A percentile compares a stretch with the other conserved stretches of the same genome.
Evolutionary conservation across 2,329 filamentous ascomycete genomes (phyloP).

Genomic region (Sarocladium oryzae): DNA sequence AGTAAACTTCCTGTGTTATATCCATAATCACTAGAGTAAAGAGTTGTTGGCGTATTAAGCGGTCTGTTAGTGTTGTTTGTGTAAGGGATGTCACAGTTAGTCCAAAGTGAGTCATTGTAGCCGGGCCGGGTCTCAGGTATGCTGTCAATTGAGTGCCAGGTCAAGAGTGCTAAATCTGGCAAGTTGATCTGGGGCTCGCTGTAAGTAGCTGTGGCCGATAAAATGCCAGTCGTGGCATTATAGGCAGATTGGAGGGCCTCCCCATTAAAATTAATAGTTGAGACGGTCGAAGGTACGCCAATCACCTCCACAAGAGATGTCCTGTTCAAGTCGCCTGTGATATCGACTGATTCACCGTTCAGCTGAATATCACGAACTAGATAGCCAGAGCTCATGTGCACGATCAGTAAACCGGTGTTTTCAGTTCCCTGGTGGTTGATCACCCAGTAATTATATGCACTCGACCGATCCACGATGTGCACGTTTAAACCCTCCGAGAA

Average conservation of each 20-base stretch:
- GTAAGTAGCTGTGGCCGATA: no score
- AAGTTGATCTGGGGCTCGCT: constrained; percentile 10
- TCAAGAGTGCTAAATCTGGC: constrained; percentile 23
- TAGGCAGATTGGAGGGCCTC: constrained; percentile 11
- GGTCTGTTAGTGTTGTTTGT: constrained; percentile 19
- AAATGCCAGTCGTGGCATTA: no score
- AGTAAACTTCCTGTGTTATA: constrained; percentile 60
- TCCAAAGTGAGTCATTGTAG: constrained; percentile 36
- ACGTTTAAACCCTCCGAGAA: constrained; percentile 43
- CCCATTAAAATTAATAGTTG: not conserved
- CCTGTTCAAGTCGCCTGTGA: constrained; percentile 17
- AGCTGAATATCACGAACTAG: constrained; percentile 15
- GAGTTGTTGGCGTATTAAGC: constrained; percentile 50
- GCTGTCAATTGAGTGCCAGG: constrained; percentile 15
- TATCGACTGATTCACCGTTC: constrained; percentile 15
- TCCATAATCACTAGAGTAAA: constrained; percentile 64
- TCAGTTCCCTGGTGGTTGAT: constrained; percentile 11
- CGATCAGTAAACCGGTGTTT: constrained; percentile 16
- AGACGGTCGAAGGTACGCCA: constrained; percentile 17
- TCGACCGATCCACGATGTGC: constrained; percentile 45
- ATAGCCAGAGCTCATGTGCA: constrained; percentile 17
- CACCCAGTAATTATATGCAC: constrained; percentile 20
- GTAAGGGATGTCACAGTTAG: constrained; percentile 30
- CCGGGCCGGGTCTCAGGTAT: constrained; percentile 15
- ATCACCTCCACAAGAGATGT: constrained; percentile 17